Conservation (phyloP, 306 rosid genomes). For the Carpinus fangiana region DNA sequence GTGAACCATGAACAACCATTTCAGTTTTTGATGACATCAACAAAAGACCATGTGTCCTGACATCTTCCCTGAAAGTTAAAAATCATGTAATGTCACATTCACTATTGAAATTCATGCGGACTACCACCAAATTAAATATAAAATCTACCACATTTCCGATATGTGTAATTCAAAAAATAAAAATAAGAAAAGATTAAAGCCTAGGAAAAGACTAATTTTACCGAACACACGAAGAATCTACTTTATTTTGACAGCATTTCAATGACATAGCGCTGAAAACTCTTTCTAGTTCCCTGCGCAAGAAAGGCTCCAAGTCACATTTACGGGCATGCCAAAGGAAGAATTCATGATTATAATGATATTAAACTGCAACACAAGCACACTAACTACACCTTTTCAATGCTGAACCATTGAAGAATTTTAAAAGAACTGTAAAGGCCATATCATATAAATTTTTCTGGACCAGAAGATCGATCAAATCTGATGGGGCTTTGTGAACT, state of each 20-base stretch:
- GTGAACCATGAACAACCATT: slow-evolving; percentile 59
- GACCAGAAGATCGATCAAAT: slow-evolving; percentile 78
- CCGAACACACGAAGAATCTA: slow-evolving; percentile 59
- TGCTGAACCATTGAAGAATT: slow-evolving; percentile 82
- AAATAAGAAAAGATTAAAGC: slow-evolving; percentile 4
- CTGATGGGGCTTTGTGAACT: slow-evolving; percentile 54
- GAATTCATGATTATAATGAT: neutral
- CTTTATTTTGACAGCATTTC: slow-evolving; percentile 74
- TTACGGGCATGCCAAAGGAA: slow-evolving; percentile 23
- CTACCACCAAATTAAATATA: neutral
- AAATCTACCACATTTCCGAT: slow-evolving; percentile 11
- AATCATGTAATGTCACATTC: slow-evolving; percentile 17
- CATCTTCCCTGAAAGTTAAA: slow-evolving; percentile 44
- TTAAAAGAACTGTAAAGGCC: slow-evolving; percentile 71
- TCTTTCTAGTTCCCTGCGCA: slow-evolving; percentile 79
- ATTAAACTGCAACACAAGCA: neutral
- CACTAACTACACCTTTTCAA: slow-evolving; percentile 61
- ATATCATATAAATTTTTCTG: slow-evolving; percentile 67
- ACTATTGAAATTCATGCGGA: slow-evolving; percentile 10
- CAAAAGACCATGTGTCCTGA: slow-evolving; percentile 55
- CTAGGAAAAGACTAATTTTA: slow-evolving; percentile 35
- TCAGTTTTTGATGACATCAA: slow-evolving; percentile 63
- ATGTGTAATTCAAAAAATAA: slow-evolving; percentile 22
- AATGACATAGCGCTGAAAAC: slow-evolving; percentile 66
- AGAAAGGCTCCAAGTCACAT: slow-evolving; percentile 24